phyloP scores from a whole-genome alignment of 2,329 filamentous ascomycete species.

The Geoglossum cookeanum region DNA sequence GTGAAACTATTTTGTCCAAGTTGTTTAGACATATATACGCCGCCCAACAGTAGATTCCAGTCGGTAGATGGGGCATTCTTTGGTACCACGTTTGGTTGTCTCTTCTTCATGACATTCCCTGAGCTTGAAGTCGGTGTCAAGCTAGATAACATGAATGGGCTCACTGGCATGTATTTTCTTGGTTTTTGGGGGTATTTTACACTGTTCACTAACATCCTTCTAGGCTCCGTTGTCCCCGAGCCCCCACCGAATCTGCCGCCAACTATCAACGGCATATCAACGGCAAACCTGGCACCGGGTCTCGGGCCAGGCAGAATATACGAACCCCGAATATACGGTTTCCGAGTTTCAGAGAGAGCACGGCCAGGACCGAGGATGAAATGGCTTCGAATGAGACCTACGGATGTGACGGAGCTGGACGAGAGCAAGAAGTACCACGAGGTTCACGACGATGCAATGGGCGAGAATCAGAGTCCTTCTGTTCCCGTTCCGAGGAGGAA shows the following conservation, averaged over 20 bases:
- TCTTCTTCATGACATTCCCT: slow-evolving; percentile 97
- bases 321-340: slow-evolving; percentile 91
- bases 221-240: slow-evolving; percentile 7
- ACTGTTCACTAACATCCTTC: background rate
- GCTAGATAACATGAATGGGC: slow-evolving; percentile 39
- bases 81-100: slow-evolving; percentile 84
- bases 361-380: slow-evolving; percentile 88
- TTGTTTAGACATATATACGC: slow-evolving; percentile 91
- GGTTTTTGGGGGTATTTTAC: background rate
- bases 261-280: slow-evolving; percentile 67
- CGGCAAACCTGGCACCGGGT: slow-evolving; percentile 73
- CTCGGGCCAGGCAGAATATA: slow-evolving; percentile 72
- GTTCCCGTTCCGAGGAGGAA: slow-evolving; percentile 13
- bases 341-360: slow-evolving; percentile 79
- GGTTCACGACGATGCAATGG: background rate
- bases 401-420: slow-evolving; percentile 64
- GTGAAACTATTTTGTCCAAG: slow-evolving; percentile 97
- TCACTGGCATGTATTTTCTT: slow-evolving; percentile 11
- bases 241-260: slow-evolving; percentile 25
- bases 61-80: slow-evolving; percentile 97
- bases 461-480: background rate
- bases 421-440: slow-evolving; percentile 36
- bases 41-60: slow-evolving; percentile 92
- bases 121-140: slow-evolving; percentile 72
- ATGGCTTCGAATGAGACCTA: slow-evolving; percentile 76